Percentiles rank a stretch among this genome's conserved stretches.
Conservation (phyloP, 768 basidiomycete genomes). For the Exidia glandulosa region DNA sequence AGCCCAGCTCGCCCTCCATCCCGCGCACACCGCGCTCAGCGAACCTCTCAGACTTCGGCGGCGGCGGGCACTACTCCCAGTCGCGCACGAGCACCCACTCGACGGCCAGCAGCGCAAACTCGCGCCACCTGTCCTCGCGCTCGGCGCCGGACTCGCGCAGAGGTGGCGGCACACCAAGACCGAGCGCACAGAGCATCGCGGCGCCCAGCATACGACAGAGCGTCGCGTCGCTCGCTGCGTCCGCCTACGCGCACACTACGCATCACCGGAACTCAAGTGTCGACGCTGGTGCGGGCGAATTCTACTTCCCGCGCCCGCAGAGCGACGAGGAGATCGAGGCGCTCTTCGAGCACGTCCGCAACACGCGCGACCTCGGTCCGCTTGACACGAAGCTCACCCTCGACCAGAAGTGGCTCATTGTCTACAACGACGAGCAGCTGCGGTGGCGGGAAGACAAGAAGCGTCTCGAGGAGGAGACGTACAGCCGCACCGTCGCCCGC, state of each 20-base stretch:
- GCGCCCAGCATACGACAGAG: not conserved
- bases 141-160: not conserved
- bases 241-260: no score
- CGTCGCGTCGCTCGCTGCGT: not conserved
- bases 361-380: conserved; percentile 48
- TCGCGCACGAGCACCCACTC: not conserved
- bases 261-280: conserved; percentile 1
- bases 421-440: conserved; percentile 71
- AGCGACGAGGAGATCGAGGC: conserved; percentile 67
- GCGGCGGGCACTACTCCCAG: not conserved
- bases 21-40: not conserved
- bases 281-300: conserved; percentile 33
- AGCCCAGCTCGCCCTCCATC: not conserved
- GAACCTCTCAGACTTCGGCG: not conserved
- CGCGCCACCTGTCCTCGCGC: not conserved
- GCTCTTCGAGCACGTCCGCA: conserved; percentile 68
- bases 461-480: conserved; percentile 49
- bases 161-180: not conserved
- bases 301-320: conserved; percentile 67
- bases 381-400: conserved; percentile 44
- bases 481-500: conserved; percentile 24
- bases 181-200: not conserved
- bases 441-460: conserved; percentile 66
- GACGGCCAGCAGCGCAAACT: not conserved
- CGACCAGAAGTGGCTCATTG: conserved; percentile 88